phyloP scores from a whole-genome alignment of 306 rosid genomes.

The Cucurbita ficifolia region DNA sequence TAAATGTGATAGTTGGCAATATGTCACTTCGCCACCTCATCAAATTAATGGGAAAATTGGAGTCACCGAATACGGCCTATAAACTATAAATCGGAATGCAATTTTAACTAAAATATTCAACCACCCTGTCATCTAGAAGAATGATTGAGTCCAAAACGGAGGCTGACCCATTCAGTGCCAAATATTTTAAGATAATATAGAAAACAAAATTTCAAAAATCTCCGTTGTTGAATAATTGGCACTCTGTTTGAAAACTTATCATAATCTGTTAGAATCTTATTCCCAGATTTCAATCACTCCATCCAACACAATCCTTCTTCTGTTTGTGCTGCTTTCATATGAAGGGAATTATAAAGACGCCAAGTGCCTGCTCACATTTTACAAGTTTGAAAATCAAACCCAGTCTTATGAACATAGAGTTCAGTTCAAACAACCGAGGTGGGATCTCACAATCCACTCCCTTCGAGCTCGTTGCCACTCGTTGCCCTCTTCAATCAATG shows the following conservation, averaged over 20 bases:
- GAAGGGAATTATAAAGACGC: neutral
- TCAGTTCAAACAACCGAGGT: too few species aligned
- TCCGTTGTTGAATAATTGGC: neutral
- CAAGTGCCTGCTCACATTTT: neutral
- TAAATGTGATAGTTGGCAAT: neutral
- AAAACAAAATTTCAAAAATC: neutral
- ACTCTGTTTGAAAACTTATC: neutral
- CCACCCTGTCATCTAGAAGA: neutral
- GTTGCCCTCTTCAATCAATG: too few species aligned
- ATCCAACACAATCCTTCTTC: neutral
- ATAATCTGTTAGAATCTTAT: neutral
- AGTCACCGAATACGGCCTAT: neutral
- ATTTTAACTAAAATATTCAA: conserved; percentile 2
- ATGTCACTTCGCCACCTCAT: neutral
- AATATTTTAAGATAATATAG: neutral
- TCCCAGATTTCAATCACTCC: neutral
- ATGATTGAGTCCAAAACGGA: neutral
- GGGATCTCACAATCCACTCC: too few species aligned
- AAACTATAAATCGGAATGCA: neutral
- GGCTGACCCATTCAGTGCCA: neutral
- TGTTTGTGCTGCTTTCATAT: neutral
- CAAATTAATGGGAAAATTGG: neutral
- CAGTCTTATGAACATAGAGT: too few species aligned
- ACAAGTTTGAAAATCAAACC: neutral
- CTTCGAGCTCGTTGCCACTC: too few species aligned